Evolutionary conservation across 75 land plant species (phyloP), one percentile per base, ranked within the genome.

Genomic region (Pinus albicaulis): DNA sequence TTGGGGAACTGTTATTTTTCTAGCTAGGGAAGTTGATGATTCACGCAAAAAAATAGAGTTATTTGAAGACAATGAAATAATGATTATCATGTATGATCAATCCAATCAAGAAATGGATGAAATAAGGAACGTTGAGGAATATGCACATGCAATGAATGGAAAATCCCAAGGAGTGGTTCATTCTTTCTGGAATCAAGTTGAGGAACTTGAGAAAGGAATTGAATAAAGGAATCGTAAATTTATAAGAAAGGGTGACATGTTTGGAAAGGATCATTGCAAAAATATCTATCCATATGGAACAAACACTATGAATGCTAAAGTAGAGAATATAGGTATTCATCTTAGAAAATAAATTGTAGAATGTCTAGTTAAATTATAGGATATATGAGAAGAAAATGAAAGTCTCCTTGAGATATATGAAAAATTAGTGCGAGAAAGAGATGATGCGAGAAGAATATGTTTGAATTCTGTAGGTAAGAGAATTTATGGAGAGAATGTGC

Each of bases 361-460:
- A n/a, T 78, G 86, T 55, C 77, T 86, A 59, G 71, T 68, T 8
- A 86, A 91, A 57, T 86, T 91, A 55, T 28, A 74, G 34, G 90
- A 88, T 63, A 75, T 86, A 84, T 84, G 79, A 74, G 88, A 88
- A 82, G 88, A 88, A 66, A 88, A 88, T 82, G 88, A 88, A 16
- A 82, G 77, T 52, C 57, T 88, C 13, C 71, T 84, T 88, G 78
- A 85, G 41, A 60, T 84, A 17, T 88, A 88, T 86, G 90, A 91
- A 76, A 78, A 80, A 52, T 90, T 90, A 55, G 86, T 88, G 84
- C 80, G 84, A 58, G 93, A 91, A 55, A 88, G 85, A 59, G 88
- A 88, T 82, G 90, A 86, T 36, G 57, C 81, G 48, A 84, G 73
- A 56, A 76, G 82, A 68, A 56, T 71, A 66, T 61, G 58, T 28